These are phyloP conservation scores for Linnemannia hyalina DNA, from an alignment of 192 early-diverging fungal genomes.

Conservation along the genomic window DNA sequence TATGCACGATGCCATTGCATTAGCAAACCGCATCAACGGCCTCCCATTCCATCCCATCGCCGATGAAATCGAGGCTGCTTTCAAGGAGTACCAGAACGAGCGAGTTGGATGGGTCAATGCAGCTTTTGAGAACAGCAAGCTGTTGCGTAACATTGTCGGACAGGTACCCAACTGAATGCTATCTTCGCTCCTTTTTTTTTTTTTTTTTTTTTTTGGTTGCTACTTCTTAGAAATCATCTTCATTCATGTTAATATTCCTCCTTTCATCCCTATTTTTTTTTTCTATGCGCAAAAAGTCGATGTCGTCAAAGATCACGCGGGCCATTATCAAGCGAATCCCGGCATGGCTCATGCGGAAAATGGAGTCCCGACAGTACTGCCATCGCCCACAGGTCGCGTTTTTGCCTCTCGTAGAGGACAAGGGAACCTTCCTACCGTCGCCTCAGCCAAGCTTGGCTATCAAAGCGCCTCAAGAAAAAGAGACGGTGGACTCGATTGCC, in stretches of 20 bases:
- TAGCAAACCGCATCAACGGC: conserved; percentile 27
- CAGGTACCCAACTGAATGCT: no score
- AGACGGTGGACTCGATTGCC: no score
- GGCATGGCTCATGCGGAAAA: not conserved
- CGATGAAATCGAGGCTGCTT: not conserved
- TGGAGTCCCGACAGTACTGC: not conserved
- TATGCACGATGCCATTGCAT: conserved; percentile 31
- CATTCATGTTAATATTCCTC: not conserved
- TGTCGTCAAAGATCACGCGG: not conserved
- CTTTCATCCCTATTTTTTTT: not conserved
- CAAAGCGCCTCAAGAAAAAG: not conserved
- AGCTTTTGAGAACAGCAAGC: not conserved
- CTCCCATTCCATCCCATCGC: not conserved
- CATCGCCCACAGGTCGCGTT: not conserved
- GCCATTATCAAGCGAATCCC: not conserved
- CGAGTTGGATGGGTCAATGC: not conserved
- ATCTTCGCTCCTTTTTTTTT: no score
- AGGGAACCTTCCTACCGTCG: not conserved
- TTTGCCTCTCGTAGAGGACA: not conserved
- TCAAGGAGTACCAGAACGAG: conserved; percentile 19
- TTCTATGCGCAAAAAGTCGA: not conserved
- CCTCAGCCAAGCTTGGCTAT: not conserved
- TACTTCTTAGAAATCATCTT: no score
- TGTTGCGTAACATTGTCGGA: no score
- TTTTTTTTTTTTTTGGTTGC: no score